phyloP scores from a whole-genome alignment of 768 basidiomycete genomes.

The Phallus indusiatus region DNA sequence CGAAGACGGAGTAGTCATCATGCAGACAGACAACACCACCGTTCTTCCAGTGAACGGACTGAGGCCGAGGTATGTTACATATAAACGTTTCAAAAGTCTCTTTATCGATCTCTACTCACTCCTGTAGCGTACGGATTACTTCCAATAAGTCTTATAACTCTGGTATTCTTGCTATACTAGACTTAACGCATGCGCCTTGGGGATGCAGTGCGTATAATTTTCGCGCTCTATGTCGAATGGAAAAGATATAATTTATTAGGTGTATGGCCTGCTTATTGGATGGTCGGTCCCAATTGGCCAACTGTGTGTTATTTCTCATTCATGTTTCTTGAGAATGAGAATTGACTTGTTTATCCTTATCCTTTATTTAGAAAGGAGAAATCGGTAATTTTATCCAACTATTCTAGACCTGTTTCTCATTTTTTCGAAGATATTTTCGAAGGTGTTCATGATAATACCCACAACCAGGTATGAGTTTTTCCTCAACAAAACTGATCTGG shows the following conservation, averaged over 20 bases:
- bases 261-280: slow-evolving; percentile 84
- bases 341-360: background rate
- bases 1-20: slow-evolving; percentile 51
- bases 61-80: slow-evolving; percentile 45
- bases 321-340: background rate
- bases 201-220: slow-evolving; percentile 59
- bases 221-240: background rate
- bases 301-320: slow-evolving; percentile 30
- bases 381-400: slow-evolving; percentile 26
- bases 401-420: background rate
- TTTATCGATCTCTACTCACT: background rate
- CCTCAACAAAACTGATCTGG: background rate
- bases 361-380: slow-evolving; percentile 49
- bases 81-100: background rate
- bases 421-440: slow-evolving; percentile 53
- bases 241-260: slow-evolving; percentile 27
- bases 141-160: slow-evolving; percentile 48
- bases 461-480: slow-evolving; percentile 68
- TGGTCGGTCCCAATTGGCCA: slow-evolving; percentile 39
- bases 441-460: slow-evolving; percentile 76
- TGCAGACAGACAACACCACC: slow-evolving; percentile 68
- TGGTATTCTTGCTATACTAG: slow-evolving; percentile 76
- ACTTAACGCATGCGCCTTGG: slow-evolving; percentile 77
- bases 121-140: slow-evolving; percentile 64
- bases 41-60: slow-evolving; percentile 41